These are phyloP conservation scores for Alopecurus myosuroides DNA, from an alignment of 176 grass and related monocot genomes.

Conservation along the genomic window DNA sequence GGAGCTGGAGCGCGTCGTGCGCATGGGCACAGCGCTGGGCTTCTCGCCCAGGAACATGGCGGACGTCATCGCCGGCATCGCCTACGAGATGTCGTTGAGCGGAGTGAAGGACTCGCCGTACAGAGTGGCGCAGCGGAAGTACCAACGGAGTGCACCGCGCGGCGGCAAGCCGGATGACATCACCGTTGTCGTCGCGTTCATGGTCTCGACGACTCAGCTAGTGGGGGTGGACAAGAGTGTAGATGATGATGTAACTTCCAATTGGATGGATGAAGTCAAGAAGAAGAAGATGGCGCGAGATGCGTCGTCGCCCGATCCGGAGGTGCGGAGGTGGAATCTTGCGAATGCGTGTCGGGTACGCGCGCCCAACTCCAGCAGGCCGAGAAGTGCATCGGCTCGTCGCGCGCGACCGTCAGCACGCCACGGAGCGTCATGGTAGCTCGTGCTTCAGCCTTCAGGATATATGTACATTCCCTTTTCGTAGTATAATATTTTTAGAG, in stretches of 20 bases:
- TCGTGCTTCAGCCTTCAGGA: too few species aligned
- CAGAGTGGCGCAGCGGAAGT: background rate
- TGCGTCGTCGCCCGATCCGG: too few species aligned
- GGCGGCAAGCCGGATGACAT: constrained; percentile 32
- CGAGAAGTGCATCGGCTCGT: too few species aligned
- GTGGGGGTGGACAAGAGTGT: background rate
- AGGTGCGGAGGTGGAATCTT: too few species aligned
- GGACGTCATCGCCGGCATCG: background rate
- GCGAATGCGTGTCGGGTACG: too few species aligned
- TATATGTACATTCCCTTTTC: too few species aligned
- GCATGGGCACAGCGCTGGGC: background rate
- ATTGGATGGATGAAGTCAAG: background rate
- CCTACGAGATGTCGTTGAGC: background rate
- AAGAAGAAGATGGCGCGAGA: background rate
- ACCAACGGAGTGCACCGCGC: accelerated
- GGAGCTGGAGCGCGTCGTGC: constrained; percentile 21
- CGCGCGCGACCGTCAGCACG: too few species aligned
- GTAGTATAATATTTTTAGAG: too few species aligned
- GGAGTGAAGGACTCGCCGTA: constrained; percentile 2
- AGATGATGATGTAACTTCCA: background rate
- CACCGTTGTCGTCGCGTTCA: constrained; percentile 27
- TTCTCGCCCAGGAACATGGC: constrained; percentile 15
- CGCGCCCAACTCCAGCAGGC: too few species aligned
- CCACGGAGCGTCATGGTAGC: too few species aligned
- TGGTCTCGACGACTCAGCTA: background rate